A percentile compares a stretch with the other conserved stretches of the same genome.
Evolutionary conservation across 1,284 basidiomycete species (phyloP).

Genomic region (Moesziomyces globuligerus): DNA sequence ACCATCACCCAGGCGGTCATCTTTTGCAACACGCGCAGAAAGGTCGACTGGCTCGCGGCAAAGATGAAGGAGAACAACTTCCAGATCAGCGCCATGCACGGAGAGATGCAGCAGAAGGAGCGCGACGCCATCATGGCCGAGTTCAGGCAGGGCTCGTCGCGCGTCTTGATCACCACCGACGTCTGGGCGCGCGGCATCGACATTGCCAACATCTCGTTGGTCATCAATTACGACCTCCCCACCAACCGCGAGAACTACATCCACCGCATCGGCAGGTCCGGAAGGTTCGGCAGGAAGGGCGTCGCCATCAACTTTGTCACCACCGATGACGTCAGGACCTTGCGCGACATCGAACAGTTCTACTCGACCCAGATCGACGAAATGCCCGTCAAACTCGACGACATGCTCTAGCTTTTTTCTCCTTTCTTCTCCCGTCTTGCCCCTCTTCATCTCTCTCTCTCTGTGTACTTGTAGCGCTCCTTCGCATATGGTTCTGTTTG

Average conservation of each 20-base stretch:
- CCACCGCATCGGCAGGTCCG: conserved; percentile 94
- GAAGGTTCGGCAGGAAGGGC: conserved; percentile 93
- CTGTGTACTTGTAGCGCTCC: conserved; percentile 7
- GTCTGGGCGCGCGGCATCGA: conserved; percentile 99
- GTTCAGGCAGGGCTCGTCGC: conserved; percentile 84
- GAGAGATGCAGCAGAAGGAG: conserved; percentile 99
- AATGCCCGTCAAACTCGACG: conserved; percentile 67
- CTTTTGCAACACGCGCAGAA: conserved; percentile 98
- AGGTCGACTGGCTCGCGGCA: conserved; percentile 99
- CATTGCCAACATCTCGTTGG: conserved; percentile 96
- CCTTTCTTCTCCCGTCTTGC: neutral
- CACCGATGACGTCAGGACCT: conserved; percentile 74
- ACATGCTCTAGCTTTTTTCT: conserved; percentile 53
- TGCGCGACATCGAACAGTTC: conserved; percentile 65
- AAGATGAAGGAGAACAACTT: conserved; percentile 83
- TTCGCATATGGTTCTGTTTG: neutral
- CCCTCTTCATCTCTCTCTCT: conserved; percentile 5
- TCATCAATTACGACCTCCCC: conserved; percentile 97
- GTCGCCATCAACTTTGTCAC: conserved; percentile 72
- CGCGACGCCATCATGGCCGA: conserved; percentile 99
- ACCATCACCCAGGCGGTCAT: conserved; percentile 99
- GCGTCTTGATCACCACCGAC: conserved; percentile 72
- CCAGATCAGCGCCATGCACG: conserved; percentile 73
- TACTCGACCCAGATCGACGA: conserved; percentile 65
- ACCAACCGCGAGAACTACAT: conserved; percentile 85